Percentiles rank a stretch among this genome's conserved stretches.
These are phyloP conservation scores for Mercurialis annua DNA, from an alignment of 345 rosid species.

Conservation along the genomic window DNA sequence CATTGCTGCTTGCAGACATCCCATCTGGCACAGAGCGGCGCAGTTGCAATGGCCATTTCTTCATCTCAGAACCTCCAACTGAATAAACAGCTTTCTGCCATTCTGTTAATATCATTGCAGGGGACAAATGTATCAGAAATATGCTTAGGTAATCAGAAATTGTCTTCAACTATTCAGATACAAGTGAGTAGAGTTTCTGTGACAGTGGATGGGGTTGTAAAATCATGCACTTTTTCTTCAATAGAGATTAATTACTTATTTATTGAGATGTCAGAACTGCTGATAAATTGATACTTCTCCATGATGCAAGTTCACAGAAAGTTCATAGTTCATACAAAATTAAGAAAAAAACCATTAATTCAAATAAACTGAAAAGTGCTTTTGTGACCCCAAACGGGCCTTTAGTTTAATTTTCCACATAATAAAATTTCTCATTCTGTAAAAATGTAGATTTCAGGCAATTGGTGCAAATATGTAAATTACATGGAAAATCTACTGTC, in stretches of 20 bases:
- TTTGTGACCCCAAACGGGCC: too few species aligned
- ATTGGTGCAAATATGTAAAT: background rate
- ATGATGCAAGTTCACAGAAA: too few species aligned
- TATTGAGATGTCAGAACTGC: too few species aligned
- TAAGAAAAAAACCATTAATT: too few species aligned
- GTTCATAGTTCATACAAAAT: too few species aligned
- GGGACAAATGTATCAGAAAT: slow-evolving; percentile 7
- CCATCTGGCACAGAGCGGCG: slow-evolving; percentile 85
- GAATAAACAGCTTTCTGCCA: slow-evolving; percentile 98
- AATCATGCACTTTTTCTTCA: background rate
- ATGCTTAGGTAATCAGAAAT: background rate
- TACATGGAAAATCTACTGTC: background rate
- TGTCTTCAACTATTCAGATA: background rate
- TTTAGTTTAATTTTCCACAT: background rate
- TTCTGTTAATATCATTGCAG: slow-evolving; percentile 47
- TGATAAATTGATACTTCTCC: too few species aligned
- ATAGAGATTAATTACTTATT: too few species aligned
- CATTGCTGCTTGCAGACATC: slow-evolving; percentile 60
- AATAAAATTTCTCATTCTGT: background rate
- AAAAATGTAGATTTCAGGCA: background rate
- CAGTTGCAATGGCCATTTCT: slow-evolving; percentile 92
- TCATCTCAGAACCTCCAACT: slow-evolving; percentile 85
- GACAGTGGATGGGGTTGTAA: background rate
- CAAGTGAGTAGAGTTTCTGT: background rate
- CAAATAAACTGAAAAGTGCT: background rate